Evolutionary conservation across 2,329 filamentous ascomycete species (phyloP).

Genomic region (Penicillium fuscoglaucum): DNA sequence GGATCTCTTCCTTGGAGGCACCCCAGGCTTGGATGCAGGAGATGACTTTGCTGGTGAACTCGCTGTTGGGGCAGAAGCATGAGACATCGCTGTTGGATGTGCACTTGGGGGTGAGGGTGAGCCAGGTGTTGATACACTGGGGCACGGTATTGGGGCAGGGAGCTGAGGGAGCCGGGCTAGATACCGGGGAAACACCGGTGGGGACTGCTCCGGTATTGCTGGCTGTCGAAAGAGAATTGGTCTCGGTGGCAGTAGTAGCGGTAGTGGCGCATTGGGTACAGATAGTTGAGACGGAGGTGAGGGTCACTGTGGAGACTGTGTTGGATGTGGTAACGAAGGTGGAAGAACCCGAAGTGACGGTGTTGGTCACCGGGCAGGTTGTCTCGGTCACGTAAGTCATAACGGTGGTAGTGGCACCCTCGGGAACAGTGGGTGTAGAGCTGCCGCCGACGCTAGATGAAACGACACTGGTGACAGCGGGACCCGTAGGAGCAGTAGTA

Average conservation of each 20-base stretch:
- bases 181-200: constrained; percentile 22
- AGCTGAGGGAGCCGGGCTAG: constrained; percentile 31
- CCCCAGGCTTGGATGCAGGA: constrained; percentile 78
- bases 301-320: constrained; percentile 20
- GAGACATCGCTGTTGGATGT: constrained; percentile 75
- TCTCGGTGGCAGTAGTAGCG: constrained; percentile 21
- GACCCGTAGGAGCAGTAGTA: constrained; percentile 33
- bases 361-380: constrained; percentile 19
- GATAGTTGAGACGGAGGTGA: constrained; percentile 25
- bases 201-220: constrained; percentile 6
- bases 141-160: constrained; percentile 71
- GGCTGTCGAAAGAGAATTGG: background rate
- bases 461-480: constrained; percentile 4
- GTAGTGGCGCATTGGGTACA: constrained; percentile 22
- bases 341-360: constrained; percentile 17
- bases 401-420: constrained; percentile 15
- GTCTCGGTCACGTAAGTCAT: constrained; percentile 19
- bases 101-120: constrained; percentile 68
- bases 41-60: constrained; percentile 78
- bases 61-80: constrained; percentile 82
- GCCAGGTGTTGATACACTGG: constrained; percentile 88
- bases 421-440: constrained; percentile 15
- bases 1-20: constrained; percentile 63
- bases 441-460: constrained; percentile 8
- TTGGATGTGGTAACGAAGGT: constrained; percentile 19